Conservation (phyloP, 140 eudicot genomes). For the Senecio squalidus region DNA sequence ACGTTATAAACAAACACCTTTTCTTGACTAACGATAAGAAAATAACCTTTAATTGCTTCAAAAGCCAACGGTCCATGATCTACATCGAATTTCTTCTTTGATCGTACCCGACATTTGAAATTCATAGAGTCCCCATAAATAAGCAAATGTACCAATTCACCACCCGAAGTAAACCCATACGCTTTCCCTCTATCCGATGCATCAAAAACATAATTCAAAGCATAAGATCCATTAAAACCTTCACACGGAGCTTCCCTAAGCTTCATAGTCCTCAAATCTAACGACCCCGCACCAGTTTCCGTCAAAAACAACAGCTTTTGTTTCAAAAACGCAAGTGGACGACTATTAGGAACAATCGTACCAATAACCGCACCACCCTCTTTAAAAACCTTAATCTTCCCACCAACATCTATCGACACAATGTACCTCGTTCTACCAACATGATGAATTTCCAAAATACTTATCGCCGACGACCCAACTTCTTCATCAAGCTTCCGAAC, state of each 20-base stretch:
- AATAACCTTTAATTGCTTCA: conserved; percentile 77
- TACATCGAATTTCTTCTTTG: conserved; percentile 74
- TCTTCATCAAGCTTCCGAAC: conserved; percentile 30
- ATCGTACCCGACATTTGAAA: conserved; percentile 84
- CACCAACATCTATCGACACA: conserved; percentile 51
- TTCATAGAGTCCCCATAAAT: conserved; percentile 81
- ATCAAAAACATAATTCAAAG: conserved; percentile 69
- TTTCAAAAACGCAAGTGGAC: conserved; percentile 78
- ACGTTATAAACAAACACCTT: conserved; percentile 71
- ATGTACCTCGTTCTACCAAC: conserved; percentile 77
- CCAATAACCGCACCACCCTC: conserved; percentile 80
- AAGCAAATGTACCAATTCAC: conserved; percentile 66
- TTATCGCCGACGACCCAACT: conserved; percentile 33
- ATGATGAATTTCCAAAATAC: conserved; percentile 69
- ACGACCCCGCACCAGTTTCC: conserved; percentile 88
- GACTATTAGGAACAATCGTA: conserved; percentile 44
- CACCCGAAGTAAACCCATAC: conserved; percentile 77
- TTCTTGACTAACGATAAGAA: conserved; percentile 56
- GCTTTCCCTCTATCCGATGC: conserved; percentile 86
- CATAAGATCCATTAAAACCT: conserved; percentile 68
- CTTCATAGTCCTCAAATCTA: conserved; percentile 92
- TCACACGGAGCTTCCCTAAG: conserved; percentile 77
- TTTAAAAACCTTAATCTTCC: conserved; percentile 61
- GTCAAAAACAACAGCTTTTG: conserved; percentile 79
- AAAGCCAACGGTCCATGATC: conserved; percentile 61